A percentile compares a stretch with the other conserved stretches of the same genome.
Evolutionary conservation across 2,329 filamentous ascomycete species (phyloP).

Genomic region (Capronia epimyces): DNA sequence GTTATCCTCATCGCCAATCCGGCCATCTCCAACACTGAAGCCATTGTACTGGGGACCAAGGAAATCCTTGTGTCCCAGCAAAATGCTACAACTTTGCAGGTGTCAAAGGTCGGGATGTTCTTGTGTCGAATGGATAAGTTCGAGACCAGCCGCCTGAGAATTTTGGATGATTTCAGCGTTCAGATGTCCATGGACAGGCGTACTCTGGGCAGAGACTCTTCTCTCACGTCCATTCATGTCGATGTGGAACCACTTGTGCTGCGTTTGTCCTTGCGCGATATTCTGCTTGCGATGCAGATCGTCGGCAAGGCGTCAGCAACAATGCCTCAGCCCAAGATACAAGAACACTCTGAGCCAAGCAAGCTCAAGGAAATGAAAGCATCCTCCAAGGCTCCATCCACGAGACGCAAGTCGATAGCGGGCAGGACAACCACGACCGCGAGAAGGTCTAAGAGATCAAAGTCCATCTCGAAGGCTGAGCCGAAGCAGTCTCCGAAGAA

Average conservation of each 20-base stretch:
- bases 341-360: conserved; percentile 51
- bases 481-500: conserved; percentile 39
- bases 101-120: conserved; percentile 96
- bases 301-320: conserved; percentile 70
- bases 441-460: conserved; percentile 43
- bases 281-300: conserved; percentile 88
- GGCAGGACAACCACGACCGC: conserved; percentile 41
- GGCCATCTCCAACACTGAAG: conserved; percentile 80
- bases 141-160: conserved; percentile 80
- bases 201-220: conserved; percentile 54
- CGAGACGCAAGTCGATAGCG: conserved; percentile 47
- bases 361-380: conserved; percentile 44
- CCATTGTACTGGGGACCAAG: conserved; percentile 90
- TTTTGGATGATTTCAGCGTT: conserved; percentile 93
- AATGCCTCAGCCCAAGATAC: conserved; percentile 39
- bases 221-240: conserved; percentile 71
- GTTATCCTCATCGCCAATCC: conserved; percentile 96
- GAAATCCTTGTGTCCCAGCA: conserved; percentile 90
- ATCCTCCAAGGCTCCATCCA: conserved; percentile 34
- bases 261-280: conserved; percentile 85
- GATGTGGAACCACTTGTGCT: conserved; percentile 89
- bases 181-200: conserved; percentile 79
- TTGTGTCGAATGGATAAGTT: conserved; percentile 97
- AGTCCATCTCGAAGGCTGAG: conserved; percentile 41
- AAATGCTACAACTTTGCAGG: conserved; percentile 85